Percentiles rank a stretch among this genome's conserved stretches.
phyloP scores from a whole-genome alignment of 768 basidiomycete genomes.

The Tricholoma bakamatsutake region DNA sequence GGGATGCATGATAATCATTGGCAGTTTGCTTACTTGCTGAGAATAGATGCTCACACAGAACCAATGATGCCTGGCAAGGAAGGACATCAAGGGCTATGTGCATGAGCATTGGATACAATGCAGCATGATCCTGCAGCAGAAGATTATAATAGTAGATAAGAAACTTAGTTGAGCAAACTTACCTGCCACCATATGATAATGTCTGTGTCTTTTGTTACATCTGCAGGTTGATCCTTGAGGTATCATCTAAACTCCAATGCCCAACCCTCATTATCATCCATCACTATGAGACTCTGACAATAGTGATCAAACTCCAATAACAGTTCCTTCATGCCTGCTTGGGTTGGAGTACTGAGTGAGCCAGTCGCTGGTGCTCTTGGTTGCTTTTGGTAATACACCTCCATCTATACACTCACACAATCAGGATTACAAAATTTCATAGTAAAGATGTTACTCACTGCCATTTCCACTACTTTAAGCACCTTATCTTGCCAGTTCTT shows the following conservation, averaged over 20 bases:
- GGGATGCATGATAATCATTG: neutral
- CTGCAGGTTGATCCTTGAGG: neutral
- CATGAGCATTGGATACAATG: neutral
- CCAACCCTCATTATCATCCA: neutral
- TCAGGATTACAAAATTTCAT: neutral
- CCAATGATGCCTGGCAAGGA: neutral
- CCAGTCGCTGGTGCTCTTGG: neutral
- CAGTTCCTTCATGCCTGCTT: neutral
- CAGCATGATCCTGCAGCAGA: neutral
- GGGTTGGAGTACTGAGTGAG: neutral
- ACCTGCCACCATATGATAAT: neutral
- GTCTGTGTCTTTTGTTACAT: neutral
- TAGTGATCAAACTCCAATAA: neutral
- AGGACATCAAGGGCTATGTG: neutral
- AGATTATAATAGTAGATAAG: neutral
- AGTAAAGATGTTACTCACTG: neutral
- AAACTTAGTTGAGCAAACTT: neutral
- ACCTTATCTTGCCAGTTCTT: constrained; percentile 19
- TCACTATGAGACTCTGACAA: neutral
- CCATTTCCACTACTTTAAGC: neutral
- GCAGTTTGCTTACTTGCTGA: neutral
- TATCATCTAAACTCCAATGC: neutral
- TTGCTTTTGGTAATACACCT: neutral
- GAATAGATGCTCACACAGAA: neutral
- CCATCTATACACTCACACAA: neutral